Base-by-base conservation (phyloP, 163 green algal genomes). In the Coccomyxa subellipsoidea region DNA sequence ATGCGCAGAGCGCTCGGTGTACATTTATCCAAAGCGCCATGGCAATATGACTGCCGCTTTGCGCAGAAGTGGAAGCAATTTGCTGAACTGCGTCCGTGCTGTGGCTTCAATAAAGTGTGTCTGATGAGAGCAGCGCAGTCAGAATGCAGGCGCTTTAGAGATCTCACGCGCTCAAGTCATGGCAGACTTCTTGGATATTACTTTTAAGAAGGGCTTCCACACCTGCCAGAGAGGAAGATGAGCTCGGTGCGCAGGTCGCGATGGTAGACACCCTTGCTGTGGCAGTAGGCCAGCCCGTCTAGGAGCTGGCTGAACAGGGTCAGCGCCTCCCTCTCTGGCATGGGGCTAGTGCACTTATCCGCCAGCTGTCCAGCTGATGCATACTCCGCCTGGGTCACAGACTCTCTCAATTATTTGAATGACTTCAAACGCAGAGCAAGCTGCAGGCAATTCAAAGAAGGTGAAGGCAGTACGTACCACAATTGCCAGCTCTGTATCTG, bases 241-340 rank as follows among this genome's bases (percentile, higher is more conserved):
- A 86, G 87, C 66, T 87, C 81, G 32, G 84, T 72, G 32, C 85
- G 83, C 72, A 90, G 80, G 53, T 88, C 86, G 1, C 86, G 47
- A 77, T 90, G 83, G 29, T 76, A 80, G 23, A 90, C 80, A 7
- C 82, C 80, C 39, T 78, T 39, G 31, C 40, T 59, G 81, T 89
- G 85, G 54, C 77, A 83, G 82, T 87, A 85, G 12, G 83, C 70
- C 76, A 89, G 76, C 38, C 82, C 85, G 7, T 76, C 79, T 4
- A 87, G 83, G 31, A 89, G 80, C 82, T 89, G 85, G 73, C 79
- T 80, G 78, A 89, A 89, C 70, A 86, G 85, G 47, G 70, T 37
- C 38, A 1, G 8, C 37, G 79, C 79, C 37, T 83, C 29, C 35
- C 10, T 35, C 69, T 83, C 38, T 38, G 23, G 15, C 78, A 82